A percentile compares a stretch with the other conserved stretches of the same genome.
These are phyloP conservation scores for Carpinus fangiana DNA, from an alignment of 306 rosid genomes.

Conservation along the genomic window DNA sequence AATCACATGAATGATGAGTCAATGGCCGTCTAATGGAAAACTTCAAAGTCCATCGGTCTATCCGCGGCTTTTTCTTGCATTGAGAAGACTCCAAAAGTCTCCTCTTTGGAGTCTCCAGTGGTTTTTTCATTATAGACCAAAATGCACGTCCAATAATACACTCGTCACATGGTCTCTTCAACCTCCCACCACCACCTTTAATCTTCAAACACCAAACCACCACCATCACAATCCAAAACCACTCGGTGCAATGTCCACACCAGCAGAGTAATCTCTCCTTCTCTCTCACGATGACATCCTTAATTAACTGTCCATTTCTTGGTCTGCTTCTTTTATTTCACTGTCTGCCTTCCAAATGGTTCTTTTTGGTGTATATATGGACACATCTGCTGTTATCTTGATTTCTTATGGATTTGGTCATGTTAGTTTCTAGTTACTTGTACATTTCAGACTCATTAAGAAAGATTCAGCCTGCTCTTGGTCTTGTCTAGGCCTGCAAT, in stretches of 20 bases:
- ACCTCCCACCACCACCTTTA: background rate
- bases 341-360: background rate
- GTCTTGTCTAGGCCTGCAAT: background rate
- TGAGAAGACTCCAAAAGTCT: background rate
- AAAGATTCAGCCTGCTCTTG: background rate
- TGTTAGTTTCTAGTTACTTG: background rate
- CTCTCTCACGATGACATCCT: background rate
- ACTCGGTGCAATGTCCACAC: slow-evolving; percentile 61
- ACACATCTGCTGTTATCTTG: background rate
- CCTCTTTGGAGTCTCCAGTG: slow-evolving; percentile 29
- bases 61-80: too few relatives aligned
- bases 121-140: background rate
- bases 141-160: background rate
- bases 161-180: background rate
- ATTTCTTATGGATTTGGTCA: background rate
- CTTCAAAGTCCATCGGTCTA: background rate
- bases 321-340: background rate
- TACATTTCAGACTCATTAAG: background rate
- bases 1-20: too few relatives aligned
- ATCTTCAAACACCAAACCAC: background rate
- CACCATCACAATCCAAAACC: background rate
- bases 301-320: background rate
- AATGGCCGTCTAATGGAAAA: background rate
- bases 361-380: background rate
- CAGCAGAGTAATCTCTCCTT: slow-evolving; percentile 57